These are phyloP conservation scores for Volvox africanus DNA, from an alignment of 139 green algal genomes.

Conservation along the genomic window DNA sequence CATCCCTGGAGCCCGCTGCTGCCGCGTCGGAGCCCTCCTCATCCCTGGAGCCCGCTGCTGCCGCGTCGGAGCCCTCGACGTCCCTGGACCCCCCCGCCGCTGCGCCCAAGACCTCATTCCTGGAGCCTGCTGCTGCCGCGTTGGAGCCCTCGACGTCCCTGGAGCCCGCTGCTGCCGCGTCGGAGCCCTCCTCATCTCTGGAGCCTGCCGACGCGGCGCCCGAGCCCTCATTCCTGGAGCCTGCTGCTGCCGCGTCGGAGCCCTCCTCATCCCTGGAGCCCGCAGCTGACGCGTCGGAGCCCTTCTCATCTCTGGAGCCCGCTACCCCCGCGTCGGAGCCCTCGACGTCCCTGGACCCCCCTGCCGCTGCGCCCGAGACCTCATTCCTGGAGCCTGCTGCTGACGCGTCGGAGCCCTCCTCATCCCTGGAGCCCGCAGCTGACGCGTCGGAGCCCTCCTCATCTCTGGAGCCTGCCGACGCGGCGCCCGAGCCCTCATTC, in stretches of 20 bases:
- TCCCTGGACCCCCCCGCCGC: no score
- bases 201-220: neutral
- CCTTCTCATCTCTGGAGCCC: neutral
- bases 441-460: no score
- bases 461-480: no score
- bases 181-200: neutral
- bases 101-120: no score
- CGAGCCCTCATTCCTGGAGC: neutral
- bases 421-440: neutral
- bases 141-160: no score
- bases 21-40: neutral
- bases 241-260: neutral
- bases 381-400: neutral
- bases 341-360: neutral
- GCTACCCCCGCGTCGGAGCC: neutral
- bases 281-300: neutral
- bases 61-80: no score
- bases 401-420: neutral
- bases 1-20: neutral
- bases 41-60: neutral
- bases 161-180: neutral
- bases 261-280: neutral
- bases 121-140: no score
- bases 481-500: no score
- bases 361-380: neutral